Percentiles rank a stretch among this genome's conserved stretches.
phyloP scores from a whole-genome alignment of 1,139 yeast genomes.

The Debaryomyces fabryi region DNA sequence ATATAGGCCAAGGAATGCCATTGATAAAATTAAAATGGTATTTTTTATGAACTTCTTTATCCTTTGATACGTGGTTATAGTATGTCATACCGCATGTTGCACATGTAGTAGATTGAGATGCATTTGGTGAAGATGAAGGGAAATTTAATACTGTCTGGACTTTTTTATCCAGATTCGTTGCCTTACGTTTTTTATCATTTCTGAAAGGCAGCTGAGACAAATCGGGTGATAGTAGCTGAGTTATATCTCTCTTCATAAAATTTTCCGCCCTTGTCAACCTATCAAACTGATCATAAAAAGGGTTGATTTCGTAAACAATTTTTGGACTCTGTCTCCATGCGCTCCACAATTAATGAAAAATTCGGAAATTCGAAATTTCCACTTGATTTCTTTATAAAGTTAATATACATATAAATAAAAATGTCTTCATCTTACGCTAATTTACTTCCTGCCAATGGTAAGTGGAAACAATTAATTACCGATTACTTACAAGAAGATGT shows the following conservation, averaged over 20 bases:
- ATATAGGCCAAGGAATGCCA: constrained; percentile 50
- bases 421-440: constrained; percentile 45
- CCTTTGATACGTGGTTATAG: constrained; percentile 45
- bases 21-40: constrained; percentile 49
- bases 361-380: background rate
- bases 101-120: constrained; percentile 40
- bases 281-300: background rate
- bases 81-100: constrained; percentile 64
- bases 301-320: background rate
- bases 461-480: constrained; percentile 79
- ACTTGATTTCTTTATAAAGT: background rate
- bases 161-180: constrained; percentile 7
- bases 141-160: constrained; percentile 21
- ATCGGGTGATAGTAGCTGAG: constrained; percentile 5
- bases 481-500: constrained; percentile 83
- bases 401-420: background rate
- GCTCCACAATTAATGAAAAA: background rate
- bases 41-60: constrained; percentile 48
- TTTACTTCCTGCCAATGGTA: constrained; percentile 71
- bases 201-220: constrained; percentile 1
- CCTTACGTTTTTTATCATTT: constrained; percentile 2
- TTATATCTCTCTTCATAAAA: constrained; percentile 7
- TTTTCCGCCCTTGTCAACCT: background rate
- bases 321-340: background rate
- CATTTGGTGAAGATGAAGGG: constrained; percentile 10